Base-by-base conservation (phyloP, 2,329 filamentous ascomycete genomes). In the Colletotrichum trifolii region DNA sequence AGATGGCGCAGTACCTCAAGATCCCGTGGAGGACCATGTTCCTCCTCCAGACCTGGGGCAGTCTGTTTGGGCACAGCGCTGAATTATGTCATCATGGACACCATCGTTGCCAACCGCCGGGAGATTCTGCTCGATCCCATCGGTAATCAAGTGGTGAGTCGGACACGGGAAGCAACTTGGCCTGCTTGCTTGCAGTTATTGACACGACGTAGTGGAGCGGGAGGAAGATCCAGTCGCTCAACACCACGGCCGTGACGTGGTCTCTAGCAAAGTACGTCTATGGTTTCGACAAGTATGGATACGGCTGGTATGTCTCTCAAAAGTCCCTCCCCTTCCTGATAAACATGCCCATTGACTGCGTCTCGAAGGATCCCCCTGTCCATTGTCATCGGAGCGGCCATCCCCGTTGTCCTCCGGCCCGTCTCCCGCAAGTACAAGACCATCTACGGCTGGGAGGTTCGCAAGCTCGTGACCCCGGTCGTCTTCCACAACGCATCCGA, bases 1-100 rank as follows among this genome's bases (percentile, higher is more conserved):
- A 91, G 71, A 87, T 91, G 50, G 89, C 87, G 4, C 89, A 91
- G 73, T 92, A 92, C 78, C 91, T 92, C 87, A 88, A 88, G 74
- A 86, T 87, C 11, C 89, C 89, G 0, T 88, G 87, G 35, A 81
- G 87, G 13, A 89, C 86, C 9, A 89, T 90, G 79, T 91, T 91
- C 76, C 81, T 85, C 75, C 82, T 83, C 2, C 89, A 91, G 73
- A 74, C 82, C 9, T 61, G 76, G 2, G 81, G 81, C 2, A 79
- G 75, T 34, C 34, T 80, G 4, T 69, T 82, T 35, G 80, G 80
- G 80, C 0, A 78, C 79, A 1, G 67, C 80, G 6, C 72, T 83
- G 50, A 82, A 83, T 68, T 84, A 79, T 60, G 72, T 79, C 33
- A 79, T 83, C 72, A 81, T 81, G 77, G 75, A 74, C 62, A 77